Evolutionary conservation across 2,329 filamentous ascomycete species (phyloP), one percentile per base, ranked within the genome.

Genomic region (Cryphonectria radicalis): DNA sequence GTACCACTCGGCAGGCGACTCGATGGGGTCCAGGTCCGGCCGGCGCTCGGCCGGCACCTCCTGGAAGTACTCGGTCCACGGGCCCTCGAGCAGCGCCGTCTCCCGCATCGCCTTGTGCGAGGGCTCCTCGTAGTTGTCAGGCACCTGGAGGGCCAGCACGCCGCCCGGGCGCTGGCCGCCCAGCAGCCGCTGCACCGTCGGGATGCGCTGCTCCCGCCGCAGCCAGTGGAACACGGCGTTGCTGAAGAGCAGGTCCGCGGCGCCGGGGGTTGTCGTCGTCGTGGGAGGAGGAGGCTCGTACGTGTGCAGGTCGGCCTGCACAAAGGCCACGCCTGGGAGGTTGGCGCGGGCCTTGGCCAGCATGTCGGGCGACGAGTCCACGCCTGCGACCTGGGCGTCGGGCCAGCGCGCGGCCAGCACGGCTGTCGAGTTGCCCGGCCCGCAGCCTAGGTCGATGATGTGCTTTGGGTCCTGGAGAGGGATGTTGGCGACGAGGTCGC

Each of bases 141-240:
- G 81, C 0, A 82, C 76, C 72, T 90, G 88, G 66, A 89, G 81
- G 0, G 88, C 88, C 6, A 90, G 79, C 0, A 86, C 84, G 42
- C 84, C 84, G 2, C 87, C 86, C 0, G 81, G 66, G 0, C 74
- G 63, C 53, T 86, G 81, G 0, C 77, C 76, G 0, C 75, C 32
- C 2, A 90, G 77, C 2, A 89, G 77, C 0, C 80, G 78, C 13
- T 76, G 78, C 5, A 90, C 78, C 1, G 84, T 80, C 0, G 79
- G 77, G 8, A 90, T 79, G 0, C 87, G 85, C 0, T 81, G 76
- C 0, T 76, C 74, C 0, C 72, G 72, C 0, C 82, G 80, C 4
- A 90, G 78, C 88, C 88, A 90, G 70, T 90, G 88, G 70, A 90
- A 84, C 1, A 87, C 86, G 0, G 88, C 88, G 70, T 90, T 90